Base-by-base conservation (phyloP, 371 early-diverging fungal species). In the Batkoa obscura region DNA sequence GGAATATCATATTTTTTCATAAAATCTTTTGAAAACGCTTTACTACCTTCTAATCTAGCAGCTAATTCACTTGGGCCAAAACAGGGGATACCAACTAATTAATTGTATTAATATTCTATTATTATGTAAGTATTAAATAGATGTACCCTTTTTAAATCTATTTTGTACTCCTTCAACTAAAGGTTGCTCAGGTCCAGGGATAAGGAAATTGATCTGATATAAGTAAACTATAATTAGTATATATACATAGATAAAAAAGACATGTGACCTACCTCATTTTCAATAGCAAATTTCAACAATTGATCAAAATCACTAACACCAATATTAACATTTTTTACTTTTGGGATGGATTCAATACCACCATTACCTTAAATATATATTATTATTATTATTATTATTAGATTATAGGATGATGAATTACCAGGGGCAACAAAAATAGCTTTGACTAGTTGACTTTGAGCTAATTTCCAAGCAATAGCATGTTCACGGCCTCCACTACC, bases 401-500 rank as follows among this genome's bases (percentile, higher is more conserved):
- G 3, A 31, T 15, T 13, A 15, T 45, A 13, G 15, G 38, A 45
- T 15, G 47, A 32, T 15, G 31, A 45, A 64, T 61, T 74, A 83
- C 90, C 94, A 35, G 95, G 95, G 35, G 91, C 89, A 36, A 94
- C 91, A 71, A 71, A 94, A 62, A 96, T 78, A 62, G 76, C 78
- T 56, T 70, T 67, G 42, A 94, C 90, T 58, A 59, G 67, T 23
- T 73, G 62, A 34, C 86, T 84, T 68, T 88, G 81, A 38, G 87
- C 76, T 12, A 96, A 74, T 47, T 80, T 81, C 90, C 90, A 88
- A 37, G 89, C 91, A 57, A 96, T 78, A 59, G 97, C 93, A 65
- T 96, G 93, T 66, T 96, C 97, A 53, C 97, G 88, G 48, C 95
- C 97, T 56, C 97, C 97, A 59, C 82, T 70, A 58, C 97, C 97